Base-by-base conservation (phyloP, 495 filamentous ascomycete species). In the Lichenothelia convexa region DNA sequence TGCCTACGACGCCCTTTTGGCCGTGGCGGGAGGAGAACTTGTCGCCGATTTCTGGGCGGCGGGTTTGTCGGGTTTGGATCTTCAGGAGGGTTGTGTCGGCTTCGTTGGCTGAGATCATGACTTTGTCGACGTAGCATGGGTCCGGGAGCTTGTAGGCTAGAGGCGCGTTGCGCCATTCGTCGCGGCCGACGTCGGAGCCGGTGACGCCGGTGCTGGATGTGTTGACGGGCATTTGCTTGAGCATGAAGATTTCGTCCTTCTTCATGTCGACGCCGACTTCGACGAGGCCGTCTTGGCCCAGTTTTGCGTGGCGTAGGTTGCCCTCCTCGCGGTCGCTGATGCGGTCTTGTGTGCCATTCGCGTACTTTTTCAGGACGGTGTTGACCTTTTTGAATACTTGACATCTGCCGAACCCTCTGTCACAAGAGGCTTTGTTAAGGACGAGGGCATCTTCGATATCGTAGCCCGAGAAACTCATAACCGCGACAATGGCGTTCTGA, bases 401-500 rank as follows among this genome's bases (percentile, higher is more conserved):
- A 18, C 81, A 91, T 52, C 89, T 75, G 78, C 95, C 95, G 7
- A 99, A 64, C 22, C 89, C 89, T 41, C 89, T 79, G 49, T 99
- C 89, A 47, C 95, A 95, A 46, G 82, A 89, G 61, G 82, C 91
- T 58, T 99, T 91, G 59, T 94, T 99, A 91, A 99, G 94, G 46
- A 99, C 91, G 35, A 99, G 89, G 17, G 89, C 95, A 71, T 99
- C 89, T 81, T 99, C 89, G 56, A 95, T 91, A 55, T 99, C 95
- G 67, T 95, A 99, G n/a, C 89, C 89, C 12, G 84, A 93, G 59
- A 95, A 99, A 55, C 78, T 85, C 31, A 80, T 70, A 63, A 99
- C 95, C 23, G 91, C 89, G 9, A 99, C 89, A 47, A 99, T 95
- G 16, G 89, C 89, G 47, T 99, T 99, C 58, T 99, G 89, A 5